Conservation (phyloP, 2,329 filamentous ascomycete genomes). For the Nemania diffusa region DNA sequence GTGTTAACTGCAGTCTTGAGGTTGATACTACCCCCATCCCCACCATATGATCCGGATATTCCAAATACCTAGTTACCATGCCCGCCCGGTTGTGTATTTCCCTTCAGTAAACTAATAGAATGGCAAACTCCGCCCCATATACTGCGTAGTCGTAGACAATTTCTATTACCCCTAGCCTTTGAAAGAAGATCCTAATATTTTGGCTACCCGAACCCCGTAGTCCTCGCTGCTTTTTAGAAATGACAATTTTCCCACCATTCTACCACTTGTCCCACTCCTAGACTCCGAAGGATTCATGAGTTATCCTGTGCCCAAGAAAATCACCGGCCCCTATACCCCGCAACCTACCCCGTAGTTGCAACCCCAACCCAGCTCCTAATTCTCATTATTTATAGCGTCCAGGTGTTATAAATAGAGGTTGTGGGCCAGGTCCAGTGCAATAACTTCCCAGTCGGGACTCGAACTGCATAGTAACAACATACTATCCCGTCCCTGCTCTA, state of each 20-base stretch:
- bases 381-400: background rate
- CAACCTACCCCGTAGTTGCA: conserved; percentile 10
- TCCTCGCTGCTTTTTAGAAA: background rate
- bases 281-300: background rate
- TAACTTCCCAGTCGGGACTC: background rate
- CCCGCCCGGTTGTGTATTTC: background rate
- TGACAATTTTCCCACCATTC: background rate
- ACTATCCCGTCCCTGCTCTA: background rate
- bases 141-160: background rate
- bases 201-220: background rate
- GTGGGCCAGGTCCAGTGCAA: background rate
- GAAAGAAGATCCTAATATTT: background rate
- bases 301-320: background rate
- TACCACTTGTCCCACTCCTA: background rate
- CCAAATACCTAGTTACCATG: conserved; percentile 12
- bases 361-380: background rate
- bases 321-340: conserved; percentile 21
- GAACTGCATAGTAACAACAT: background rate
- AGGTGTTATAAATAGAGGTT: background rate
- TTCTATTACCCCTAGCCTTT: background rate
- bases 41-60: conserved; percentile 8
- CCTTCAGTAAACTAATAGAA: background rate
- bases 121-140: background rate
- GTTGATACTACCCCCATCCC: conserved; percentile 1
- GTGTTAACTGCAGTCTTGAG: conserved; percentile 8